Evolutionary conservation across 2,329 filamentous ascomycete genomes (phyloP), one percentile per base, ranked within the genome.

Genomic region (Diplodia scrobiculata): DNA sequence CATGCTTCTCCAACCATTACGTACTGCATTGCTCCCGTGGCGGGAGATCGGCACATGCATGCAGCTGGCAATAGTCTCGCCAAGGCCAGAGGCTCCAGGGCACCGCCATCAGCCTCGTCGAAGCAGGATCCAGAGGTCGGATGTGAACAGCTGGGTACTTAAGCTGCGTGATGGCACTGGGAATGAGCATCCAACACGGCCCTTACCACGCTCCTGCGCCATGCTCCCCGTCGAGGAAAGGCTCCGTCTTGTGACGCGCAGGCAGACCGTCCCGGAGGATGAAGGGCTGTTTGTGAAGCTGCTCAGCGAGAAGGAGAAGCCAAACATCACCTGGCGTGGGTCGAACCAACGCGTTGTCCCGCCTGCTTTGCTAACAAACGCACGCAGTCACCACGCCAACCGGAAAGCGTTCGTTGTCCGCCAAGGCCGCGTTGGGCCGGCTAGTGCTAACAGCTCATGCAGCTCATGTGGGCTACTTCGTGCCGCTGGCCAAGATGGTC

Each of bases 391-490:
- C 53, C 7, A 25, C 53, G 32, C 53, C 53, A 6, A 58, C 53
- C 34, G 53, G 53, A 58, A 58, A 58, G n/a, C 53, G 53, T 58
- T 25, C 4, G 53, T 58, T 2, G 7, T 38, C 14, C 10, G 9
- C 34, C 34, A 11, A 3, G 3, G 19, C 27, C 2, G 47, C 13
- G 19, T 3, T 25, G 11, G 47, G 7, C 53, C 53, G 25, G 10
- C 32, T 6, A 19, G 19, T 14, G 19, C 53, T 38, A 14, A 41
- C 53, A n/a, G 17, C n/a, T 27, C n/a, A 11, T 19, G 19, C 53
- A 58, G 53, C 53, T 25, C 53, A 58, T 25, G 53, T 58, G 19
- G 17, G 53, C 32, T 58, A 58, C 53, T 45, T 58, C 11, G 53
- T 58, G n/a, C 53, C 53, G 5, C 53, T 58, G 7, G 53, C 53